A percentile compares a stretch with the other conserved stretches of the same genome.
These are phyloP conservation scores for Nothophaeocryptopus gaeumannii DNA, from an alignment of 2,329 filamentous ascomycete species.

Conservation along the genomic window DNA sequence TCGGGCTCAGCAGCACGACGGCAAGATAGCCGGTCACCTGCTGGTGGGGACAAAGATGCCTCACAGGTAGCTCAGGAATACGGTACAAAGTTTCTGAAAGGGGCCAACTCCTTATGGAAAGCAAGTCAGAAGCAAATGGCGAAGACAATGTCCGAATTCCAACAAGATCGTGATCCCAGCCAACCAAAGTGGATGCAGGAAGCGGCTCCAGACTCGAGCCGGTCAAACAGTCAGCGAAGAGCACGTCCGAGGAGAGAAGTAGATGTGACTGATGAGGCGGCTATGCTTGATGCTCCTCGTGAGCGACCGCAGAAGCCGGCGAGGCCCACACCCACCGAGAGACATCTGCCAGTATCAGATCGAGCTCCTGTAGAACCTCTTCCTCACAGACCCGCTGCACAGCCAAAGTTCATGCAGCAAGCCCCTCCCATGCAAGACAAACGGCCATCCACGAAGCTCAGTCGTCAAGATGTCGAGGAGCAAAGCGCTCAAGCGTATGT, in stretches of 20 bases:
- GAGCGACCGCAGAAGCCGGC: slow-evolving; percentile 50
- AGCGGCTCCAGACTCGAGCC: slow-evolving; percentile 38
- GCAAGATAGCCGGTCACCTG: slow-evolving; percentile 55
- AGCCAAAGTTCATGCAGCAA: slow-evolving; percentile 41
- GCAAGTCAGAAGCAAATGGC: slow-evolving; percentile 88
- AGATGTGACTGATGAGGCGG: slow-evolving; percentile 56
- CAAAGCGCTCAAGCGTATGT: slow-evolving; percentile 81
- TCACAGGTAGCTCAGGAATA: slow-evolving; percentile 78
- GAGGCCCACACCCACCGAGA: slow-evolving; percentile 28
- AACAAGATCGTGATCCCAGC: slow-evolving; percentile 68
- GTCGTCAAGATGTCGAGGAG: slow-evolving; percentile 71
- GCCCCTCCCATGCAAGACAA: slow-evolving; percentile 37
- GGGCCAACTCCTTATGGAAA: slow-evolving; percentile 93
- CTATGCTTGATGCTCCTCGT: slow-evolving; percentile 69
- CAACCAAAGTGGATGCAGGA: slow-evolving; percentile 97
- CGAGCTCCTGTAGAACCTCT: slow-evolving; percentile 33
- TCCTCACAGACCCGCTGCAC: slow-evolving; percentile 39
- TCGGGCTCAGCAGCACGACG: slow-evolving; percentile 48
- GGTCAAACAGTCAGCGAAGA: slow-evolving; percentile 27
- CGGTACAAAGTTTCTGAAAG: slow-evolving; percentile 82
- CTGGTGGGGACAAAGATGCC: slow-evolving; percentile 65
- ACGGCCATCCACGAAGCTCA: slow-evolving; percentile 59
- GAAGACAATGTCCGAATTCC: slow-evolving; percentile 85
- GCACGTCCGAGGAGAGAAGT: slow-evolving; percentile 25
- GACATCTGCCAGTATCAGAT: slow-evolving; percentile 17